Evolutionary conservation across 306 rosid genomes (phyloP), one percentile per base, ranked within the genome.

Genomic region (Pueraria montana): DNA sequence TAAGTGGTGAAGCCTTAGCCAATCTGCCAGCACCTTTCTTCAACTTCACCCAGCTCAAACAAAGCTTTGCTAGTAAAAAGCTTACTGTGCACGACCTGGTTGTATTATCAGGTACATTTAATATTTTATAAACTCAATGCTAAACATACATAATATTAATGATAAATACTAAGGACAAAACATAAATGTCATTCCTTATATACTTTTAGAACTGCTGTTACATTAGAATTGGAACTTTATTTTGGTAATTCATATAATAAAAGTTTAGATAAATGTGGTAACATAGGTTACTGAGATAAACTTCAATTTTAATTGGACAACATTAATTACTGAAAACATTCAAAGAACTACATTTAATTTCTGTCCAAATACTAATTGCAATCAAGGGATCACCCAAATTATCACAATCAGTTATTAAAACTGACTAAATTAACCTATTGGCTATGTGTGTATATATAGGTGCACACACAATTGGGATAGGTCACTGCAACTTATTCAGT

Each of bases 401-500:
- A 72, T 72, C 17, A n/a, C 11, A 32, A 32, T 32, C 7, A n/a
- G 12, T 11, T 17, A 56, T 38, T 58, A 14, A 24, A 27, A 62
- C 2, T 2, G 10, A 68, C 8, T 30, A 62, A 34, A 30, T 27
- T n/a, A 43, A 77, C 48, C 17, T 66, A 1, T 34, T 80, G 4
- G 63, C 4, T 23, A 45, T 43, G 27, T 49, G 45, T 30, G 20
- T 64, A 1, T 63, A 1, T 27, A 58, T 38, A 90, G 93, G 96
- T 24, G 82, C 50, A 36, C 96, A 92, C 87, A 90, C 90, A 34
- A 84, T 91, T 59, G 96, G 96, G 76, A 1, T 80, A 8, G 86
- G 80, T 0, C 92, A 90, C 16, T 91, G 96, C 83, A 71, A 27
- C 40, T 11, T 27, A 5, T 82, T 92, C 86, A 86, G 85, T 50